Evolutionary conservation across 1,139 yeast genomes (phyloP), one percentile per base, ranked within the genome.

Genomic region (Suhomyces terraborum): DNA sequence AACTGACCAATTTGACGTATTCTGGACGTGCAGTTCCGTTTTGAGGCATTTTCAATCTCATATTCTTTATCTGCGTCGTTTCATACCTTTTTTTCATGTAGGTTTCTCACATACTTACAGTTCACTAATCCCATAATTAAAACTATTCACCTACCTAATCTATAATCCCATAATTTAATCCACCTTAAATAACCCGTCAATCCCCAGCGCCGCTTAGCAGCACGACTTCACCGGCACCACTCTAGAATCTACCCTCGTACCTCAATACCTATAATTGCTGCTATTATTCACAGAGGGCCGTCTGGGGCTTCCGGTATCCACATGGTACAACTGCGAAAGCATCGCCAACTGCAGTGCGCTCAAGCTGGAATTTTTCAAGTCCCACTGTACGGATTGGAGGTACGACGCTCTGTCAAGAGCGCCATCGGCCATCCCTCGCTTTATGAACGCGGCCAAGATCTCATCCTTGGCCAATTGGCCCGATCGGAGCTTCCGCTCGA

Each of bases 371-470:
- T 24, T 24, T 9, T n/a, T n/a, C 28, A 32, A 14, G 10, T 8
- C 14, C 8, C 17, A 24, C 17, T 38, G 27, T 5, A 37, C 38
- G 14, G 27, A 20, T 20, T 31, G 30, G 19, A 41, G 41, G 25
- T 30, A 35, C 13, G 24, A 25, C 2, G 41, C 41, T 20, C 38
- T 24, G 19, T 18, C 16, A 5, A n/a, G 20, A 14, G 34, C 32
- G 1, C 41, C 41, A 12, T 36, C 36, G 3, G 66, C 59, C 18
- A 62, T 56, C 9, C 79, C 80, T 47, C 82, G 64, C 45, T 76
- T 75, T 35, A 79, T 73, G 57, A 68, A 79, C 0, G 82, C 80
- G 32, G 64, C 63, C 48, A 68, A 69, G 25, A 77, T 79, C 41
- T 74, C 69, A 12, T 69, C 75, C 0, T 81, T 64, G 3, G 72